phyloP scores from a whole-genome alignment of 2,329 filamentous ascomycete genomes.

The Fusarium pseudonygamai region DNA sequence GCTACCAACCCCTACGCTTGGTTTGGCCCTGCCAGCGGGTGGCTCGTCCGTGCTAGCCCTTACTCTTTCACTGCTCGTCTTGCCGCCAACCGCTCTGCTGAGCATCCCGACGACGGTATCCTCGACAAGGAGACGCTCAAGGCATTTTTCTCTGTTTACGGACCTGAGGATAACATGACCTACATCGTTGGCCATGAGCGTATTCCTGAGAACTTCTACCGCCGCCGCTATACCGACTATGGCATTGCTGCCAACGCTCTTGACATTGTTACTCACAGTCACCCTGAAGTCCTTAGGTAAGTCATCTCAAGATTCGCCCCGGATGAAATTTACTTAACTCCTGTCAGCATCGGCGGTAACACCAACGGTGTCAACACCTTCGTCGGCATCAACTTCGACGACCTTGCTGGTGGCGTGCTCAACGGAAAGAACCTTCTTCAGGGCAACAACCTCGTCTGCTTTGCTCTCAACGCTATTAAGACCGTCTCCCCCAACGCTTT shows the following conservation, averaged over 20 bases:
- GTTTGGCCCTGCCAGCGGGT: conserved; percentile 62
- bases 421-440: conserved; percentile 53
- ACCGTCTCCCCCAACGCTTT: conserved; percentile 55
- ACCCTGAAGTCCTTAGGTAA: conserved; percentile 51
- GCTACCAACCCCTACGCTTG: conserved; percentile 63
- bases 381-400: conserved; percentile 53
- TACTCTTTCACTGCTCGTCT: conserved; percentile 56
- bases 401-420: conserved; percentile 57
- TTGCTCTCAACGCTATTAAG: conserved; percentile 50
- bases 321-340: not conserved
- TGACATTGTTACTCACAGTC: conserved; percentile 52
- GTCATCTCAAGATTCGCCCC: not conserved
- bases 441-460: conserved; percentile 59
- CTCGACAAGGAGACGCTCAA: conserved; percentile 50
- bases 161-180: conserved; percentile 48
- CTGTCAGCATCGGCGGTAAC: conserved; percentile 60
- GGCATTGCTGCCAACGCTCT: conserved; percentile 53
- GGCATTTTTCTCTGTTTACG: conserved; percentile 58
- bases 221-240: conserved; percentile 53
- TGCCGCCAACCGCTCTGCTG: conserved; percentile 55
- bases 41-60: conserved; percentile 59
- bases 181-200: conserved; percentile 60
- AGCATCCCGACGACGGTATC: conserved; percentile 48
- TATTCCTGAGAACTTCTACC: conserved; percentile 64
- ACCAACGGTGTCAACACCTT: conserved; percentile 61